Conservation (phyloP, 2,329 filamentous ascomycete species). For the Orbilia ellipsospora region DNA sequence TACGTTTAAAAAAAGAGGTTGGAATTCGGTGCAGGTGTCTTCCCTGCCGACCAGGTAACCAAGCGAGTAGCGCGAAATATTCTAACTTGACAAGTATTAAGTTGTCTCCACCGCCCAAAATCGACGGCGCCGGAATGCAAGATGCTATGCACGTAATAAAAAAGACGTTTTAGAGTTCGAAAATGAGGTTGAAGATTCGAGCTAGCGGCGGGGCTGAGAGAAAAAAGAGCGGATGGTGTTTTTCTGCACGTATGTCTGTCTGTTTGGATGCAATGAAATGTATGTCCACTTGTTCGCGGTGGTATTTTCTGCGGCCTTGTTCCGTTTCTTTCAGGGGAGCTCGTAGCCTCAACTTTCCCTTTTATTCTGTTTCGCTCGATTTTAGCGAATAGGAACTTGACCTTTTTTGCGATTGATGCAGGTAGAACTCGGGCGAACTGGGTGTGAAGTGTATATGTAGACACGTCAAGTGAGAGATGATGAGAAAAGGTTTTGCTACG, state of each 20-base stretch:
- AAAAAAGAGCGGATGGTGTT: slow-evolving; percentile 26
- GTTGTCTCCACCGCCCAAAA: not conserved
- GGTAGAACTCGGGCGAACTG: not conserved
- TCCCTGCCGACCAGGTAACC: slow-evolving; percentile 33
- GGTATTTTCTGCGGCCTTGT: not conserved
- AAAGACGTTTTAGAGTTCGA: not conserved
- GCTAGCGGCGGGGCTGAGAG: slow-evolving; percentile 28
- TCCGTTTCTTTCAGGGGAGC: slow-evolving; percentile 49
- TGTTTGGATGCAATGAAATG: not conserved
- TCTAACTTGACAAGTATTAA: no score
- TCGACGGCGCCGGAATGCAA: slow-evolving; percentile 24
- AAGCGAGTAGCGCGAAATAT: slow-evolving; percentile 35
- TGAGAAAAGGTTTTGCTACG: not conserved
- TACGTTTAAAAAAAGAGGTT: slow-evolving; percentile 23
- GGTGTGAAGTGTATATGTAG: not conserved
- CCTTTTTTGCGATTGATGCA: no score
- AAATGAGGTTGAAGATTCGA: no score
- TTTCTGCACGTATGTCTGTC: not conserved
- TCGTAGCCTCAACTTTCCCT: not conserved
- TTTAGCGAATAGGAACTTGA: no score
- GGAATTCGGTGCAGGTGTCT: slow-evolving; percentile 35
- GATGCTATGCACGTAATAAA: slow-evolving; percentile 38
- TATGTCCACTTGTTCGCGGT: slow-evolving; percentile 22
- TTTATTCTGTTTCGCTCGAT: no score
- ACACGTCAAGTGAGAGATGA: not conserved